A percentile compares a stretch with the other conserved stretches of the same genome.
phyloP scores from a whole-genome alignment of 176 grass and related monocot species.

The Metroxylon sagu region DNA sequence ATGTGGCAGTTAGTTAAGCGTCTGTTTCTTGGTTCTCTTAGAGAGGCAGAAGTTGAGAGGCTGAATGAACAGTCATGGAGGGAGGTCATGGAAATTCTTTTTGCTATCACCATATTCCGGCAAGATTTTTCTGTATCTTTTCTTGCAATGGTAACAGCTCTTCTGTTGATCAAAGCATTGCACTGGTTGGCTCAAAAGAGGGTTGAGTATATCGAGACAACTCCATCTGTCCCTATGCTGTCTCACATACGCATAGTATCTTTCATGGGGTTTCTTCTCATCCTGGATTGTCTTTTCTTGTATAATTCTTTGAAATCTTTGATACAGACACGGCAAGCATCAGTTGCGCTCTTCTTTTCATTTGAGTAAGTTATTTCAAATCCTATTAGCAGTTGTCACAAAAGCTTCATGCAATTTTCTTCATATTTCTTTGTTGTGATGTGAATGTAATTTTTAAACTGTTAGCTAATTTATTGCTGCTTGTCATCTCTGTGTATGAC shows the following conservation, averaged over 20 bases:
- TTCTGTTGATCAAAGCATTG: constrained; percentile 67
- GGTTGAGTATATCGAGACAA: constrained; percentile 91
- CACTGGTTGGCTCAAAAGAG: constrained; percentile 90
- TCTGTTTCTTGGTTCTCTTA: constrained; percentile 72
- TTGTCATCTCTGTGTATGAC: too few relatives aligned
- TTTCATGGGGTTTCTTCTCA: constrained; percentile 75
- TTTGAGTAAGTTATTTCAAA: constrained; percentile 66
- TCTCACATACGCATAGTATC: constrained; percentile 76
- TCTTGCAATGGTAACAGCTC: constrained; percentile 70
- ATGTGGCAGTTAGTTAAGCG: constrained; percentile 82
- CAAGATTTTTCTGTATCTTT: constrained; percentile 94
- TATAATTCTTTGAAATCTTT: constrained; percentile 50
- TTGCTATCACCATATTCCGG: constrained; percentile 89
- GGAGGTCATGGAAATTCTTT: constrained; percentile 90
- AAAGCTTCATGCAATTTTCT: not conserved
- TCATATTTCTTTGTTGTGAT: not conserved
- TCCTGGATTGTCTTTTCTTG: constrained; percentile 66
- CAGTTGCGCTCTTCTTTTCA: constrained; percentile 87
- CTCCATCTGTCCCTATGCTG: constrained; percentile 62
- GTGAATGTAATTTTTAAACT: too few relatives aligned
- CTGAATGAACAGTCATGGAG: constrained; percentile 94
- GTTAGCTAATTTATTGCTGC: too few relatives aligned
- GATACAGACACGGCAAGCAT: constrained; percentile 52
- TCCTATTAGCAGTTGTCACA: not conserved
- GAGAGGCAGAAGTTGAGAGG: constrained; percentile 88